These are phyloP conservation scores for Intubia oerlemansii DNA, from an alignment of 2,329 filamentous ascomycete species.

Conservation along the genomic window DNA sequence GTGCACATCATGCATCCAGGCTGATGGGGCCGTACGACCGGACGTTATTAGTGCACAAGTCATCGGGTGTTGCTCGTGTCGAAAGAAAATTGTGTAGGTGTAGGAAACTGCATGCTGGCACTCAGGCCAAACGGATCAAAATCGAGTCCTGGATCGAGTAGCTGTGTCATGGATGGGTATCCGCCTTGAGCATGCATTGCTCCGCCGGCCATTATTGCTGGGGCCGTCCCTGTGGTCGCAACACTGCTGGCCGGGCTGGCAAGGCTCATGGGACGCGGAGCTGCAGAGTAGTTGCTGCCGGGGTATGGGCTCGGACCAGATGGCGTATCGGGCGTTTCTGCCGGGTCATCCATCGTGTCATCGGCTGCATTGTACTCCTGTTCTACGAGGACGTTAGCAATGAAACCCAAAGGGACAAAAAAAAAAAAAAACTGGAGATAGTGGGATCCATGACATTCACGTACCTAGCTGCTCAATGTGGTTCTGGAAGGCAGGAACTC, in stretches of 20 bases:
- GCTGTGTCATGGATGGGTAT: slow-evolving; percentile 43
- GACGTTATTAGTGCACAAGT: no score
- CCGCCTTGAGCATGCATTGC: slow-evolving; percentile 25
- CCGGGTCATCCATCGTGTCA: slow-evolving; percentile 71
- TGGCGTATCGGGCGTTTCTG: slow-evolving; percentile 38
- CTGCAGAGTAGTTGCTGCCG: slow-evolving; percentile 26
- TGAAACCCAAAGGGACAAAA: no score
- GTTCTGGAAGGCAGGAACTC: slow-evolving; percentile 65
- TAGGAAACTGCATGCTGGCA: slow-evolving; percentile 92
- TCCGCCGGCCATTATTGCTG: slow-evolving; percentile 4
- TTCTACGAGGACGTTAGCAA: slow-evolving; percentile 32
- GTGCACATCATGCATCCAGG: no score
- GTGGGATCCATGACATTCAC: no score
- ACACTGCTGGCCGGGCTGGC: slow-evolving; percentile 14
- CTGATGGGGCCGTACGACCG: no score
- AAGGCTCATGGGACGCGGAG: slow-evolving; percentile 19
- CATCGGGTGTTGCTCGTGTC: slow-evolving; percentile 34
- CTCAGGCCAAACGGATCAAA: slow-evolving; percentile 86
- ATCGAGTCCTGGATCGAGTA: slow-evolving; percentile 64
- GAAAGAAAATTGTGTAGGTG: slow-evolving; percentile 59
- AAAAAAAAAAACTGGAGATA: no score
- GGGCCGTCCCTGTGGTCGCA: slow-evolving; percentile 6
- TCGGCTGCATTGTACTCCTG: slow-evolving; percentile 88
- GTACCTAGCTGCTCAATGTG: slow-evolving; percentile 93
- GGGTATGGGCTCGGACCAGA: slow-evolving; percentile 44